Percentiles rank a stretch among this genome's conserved stretches.
phyloP scores from a whole-genome alignment of 2,329 filamentous ascomycete species.

The Diaporthe sp. region DNA sequence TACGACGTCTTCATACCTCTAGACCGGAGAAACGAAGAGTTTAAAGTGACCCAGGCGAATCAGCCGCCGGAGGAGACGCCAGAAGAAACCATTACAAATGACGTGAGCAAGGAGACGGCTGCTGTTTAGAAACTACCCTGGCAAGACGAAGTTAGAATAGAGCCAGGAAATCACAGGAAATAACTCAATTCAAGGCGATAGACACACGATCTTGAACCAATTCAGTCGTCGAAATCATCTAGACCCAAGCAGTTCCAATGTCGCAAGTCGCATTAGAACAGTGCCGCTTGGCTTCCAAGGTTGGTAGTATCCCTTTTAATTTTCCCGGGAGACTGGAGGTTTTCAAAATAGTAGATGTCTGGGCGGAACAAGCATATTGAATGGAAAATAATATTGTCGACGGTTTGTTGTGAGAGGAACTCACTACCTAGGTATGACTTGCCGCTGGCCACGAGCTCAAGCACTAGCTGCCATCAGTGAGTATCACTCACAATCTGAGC shows the following conservation, averaged over 20 bases:
- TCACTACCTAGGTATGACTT: neutral
- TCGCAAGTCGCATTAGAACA: too few relatives aligned
- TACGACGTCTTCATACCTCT: conserved; percentile 65
- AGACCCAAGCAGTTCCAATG: neutral
- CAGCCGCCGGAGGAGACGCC: conserved; percentile 8
- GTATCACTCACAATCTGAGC: neutral
- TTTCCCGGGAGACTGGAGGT: neutral
- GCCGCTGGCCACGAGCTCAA: neutral
- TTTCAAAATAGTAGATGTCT: too few relatives aligned
- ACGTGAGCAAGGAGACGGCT: neutral
- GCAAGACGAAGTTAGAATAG: too few relatives aligned
- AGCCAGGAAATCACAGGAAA: rapidly evolving
- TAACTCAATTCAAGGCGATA: neutral
- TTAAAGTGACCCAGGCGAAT: conserved; percentile 5
- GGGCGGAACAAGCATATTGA: neutral
- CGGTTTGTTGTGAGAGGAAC: neutral
- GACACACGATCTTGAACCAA: neutral
- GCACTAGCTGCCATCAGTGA: neutral
- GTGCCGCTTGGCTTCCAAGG: too few relatives aligned
- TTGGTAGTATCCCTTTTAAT: neutral
- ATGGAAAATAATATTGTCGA: neutral
- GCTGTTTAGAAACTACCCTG: neutral
- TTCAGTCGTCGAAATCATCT: neutral
- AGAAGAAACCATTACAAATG: neutral
- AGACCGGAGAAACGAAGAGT: conserved; percentile 55